Percentiles rank a stretch among this genome's conserved stretches.
Conservation (phyloP, 345 rosid species). For the Aegle marmelos region DNA sequence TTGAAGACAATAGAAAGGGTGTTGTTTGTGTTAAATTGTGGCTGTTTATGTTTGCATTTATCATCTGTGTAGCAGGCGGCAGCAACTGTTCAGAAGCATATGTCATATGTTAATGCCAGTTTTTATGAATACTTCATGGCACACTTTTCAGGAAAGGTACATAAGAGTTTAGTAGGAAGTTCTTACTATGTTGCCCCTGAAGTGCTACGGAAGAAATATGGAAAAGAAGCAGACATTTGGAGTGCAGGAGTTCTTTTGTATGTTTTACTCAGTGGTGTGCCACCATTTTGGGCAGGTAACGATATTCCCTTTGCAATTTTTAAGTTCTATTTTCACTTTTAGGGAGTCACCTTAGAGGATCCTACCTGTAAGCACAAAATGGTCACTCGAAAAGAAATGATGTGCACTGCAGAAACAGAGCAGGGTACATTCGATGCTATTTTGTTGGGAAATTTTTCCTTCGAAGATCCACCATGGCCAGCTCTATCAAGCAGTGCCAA, state of each 20-base stretch:
- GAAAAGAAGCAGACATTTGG: conserved; percentile 81
- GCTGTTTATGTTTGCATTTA: not conserved
- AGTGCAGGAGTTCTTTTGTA: conserved; percentile 78
- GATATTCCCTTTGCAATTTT: not conserved
- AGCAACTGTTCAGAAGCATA: too few relatives aligned
- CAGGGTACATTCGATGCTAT: conserved; percentile 76
- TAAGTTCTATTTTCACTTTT: not conserved
- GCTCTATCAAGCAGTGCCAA: conserved; percentile 68
- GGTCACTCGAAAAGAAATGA: not conserved
- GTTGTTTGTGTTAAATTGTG: too few relatives aligned
- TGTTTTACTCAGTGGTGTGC: conserved; percentile 87
- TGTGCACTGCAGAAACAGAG: conserved; percentile 53
- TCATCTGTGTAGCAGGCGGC: too few relatives aligned
- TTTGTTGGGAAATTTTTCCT: conserved; percentile 67
- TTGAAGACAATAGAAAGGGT: not conserved
- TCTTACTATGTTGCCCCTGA: conserved; percentile 95
- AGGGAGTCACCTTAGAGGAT: not conserved
- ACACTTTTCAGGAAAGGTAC: conserved; percentile 55
- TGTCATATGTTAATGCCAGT: not conserved
- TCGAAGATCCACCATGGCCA: conserved; percentile 76
- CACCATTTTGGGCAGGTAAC: conserved; percentile 95
- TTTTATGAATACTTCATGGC: not conserved
- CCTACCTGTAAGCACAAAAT: not conserved
- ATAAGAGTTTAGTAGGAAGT: conserved; percentile 71
- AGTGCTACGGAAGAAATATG: conserved; percentile 58